These are phyloP conservation scores for Cytospora paraplurivora DNA, from an alignment of 2,329 filamentous ascomycete genomes.

Conservation along the genomic window DNA sequence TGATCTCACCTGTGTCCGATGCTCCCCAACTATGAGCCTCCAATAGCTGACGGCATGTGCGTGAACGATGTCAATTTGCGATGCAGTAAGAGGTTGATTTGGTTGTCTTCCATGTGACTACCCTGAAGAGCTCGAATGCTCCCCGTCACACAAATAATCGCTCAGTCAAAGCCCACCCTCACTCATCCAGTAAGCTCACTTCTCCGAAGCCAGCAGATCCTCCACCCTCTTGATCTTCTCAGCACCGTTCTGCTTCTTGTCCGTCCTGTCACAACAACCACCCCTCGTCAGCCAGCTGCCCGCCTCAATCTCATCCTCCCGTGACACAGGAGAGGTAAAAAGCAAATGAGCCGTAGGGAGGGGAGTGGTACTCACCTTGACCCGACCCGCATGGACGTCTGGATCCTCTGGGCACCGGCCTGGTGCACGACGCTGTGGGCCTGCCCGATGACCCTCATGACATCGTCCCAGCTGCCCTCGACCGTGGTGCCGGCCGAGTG, in stretches of 20 bases:
- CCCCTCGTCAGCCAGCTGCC: neutral
- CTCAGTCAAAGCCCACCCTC: neutral
- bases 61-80: neutral
- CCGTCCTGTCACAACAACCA: slow-evolving; percentile 58
- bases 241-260: slow-evolving; percentile 79
- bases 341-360: too few species aligned
- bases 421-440: slow-evolving; percentile 77
- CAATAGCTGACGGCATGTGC: neutral
- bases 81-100: neutral
- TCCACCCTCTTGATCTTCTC: slow-evolving; percentile 73
- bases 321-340: too few species aligned
- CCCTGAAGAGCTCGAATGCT: neutral
- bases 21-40: neutral
- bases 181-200: neutral
- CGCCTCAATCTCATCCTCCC: too few species aligned
- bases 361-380: slow-evolving; percentile 59
- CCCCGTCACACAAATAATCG: neutral
- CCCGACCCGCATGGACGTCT: slow-evolving; percentile 85
- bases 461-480: slow-evolving; percentile 88
- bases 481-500: slow-evolving; percentile 93
- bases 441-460: slow-evolving; percentile 84
- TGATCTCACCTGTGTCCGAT: neutral
- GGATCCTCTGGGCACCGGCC: slow-evolving; percentile 77
- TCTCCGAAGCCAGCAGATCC: slow-evolving; percentile 46
- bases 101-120: neutral